Evolutionary conservation across 129 eudicot species (phyloP), one percentile per base, ranked within the genome.

Genomic region (Lactuca saligna): DNA sequence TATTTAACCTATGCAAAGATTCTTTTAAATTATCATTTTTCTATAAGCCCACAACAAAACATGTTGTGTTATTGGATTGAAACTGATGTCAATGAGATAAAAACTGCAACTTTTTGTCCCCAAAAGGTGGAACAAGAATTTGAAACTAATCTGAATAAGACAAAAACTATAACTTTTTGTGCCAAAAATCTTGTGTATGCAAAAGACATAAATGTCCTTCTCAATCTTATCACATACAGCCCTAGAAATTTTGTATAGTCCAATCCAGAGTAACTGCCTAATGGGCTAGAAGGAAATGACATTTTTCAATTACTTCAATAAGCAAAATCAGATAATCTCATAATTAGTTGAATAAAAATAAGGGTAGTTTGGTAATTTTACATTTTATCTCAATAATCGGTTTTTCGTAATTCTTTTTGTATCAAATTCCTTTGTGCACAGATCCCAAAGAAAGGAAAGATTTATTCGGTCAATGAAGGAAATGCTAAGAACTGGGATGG

Each of bases 401-500:
- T 34, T 33, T n/a, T 4, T 4, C 61, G 49, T 8, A 29, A 25
- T 25, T 25, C 20, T 14, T 11, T 61, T 71, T 35, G 17, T 17
- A 42, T 38, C 20, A 58, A 7, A 17, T 67, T 29, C 34, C 57
- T 64, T 50, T 33, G 12, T 74, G 29, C 64, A 56, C 85, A 93
- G 99, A 83, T 85, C 31, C 99, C 99, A 2, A 93, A 83, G 73
- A 87, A 87, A 75, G 99, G 99, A 54, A 93, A 87, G 79, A 89
- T 89, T 63, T 93, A 93, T 69, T 93, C 99, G 10, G 99, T 93
- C 16, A 93, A 93, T 74, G 99, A 93, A 85, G 99, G 99, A 78
- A 93, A 93, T 80, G 97, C 99, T 11, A 89, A 85, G 79, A 89
- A 93, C 74, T 93, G 99, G 99, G 99, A 93, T 77, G 81, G 77